Base-by-base conservation (phyloP, 2,329 filamentous ascomycete genomes). In the Graphium sp. region DNA sequence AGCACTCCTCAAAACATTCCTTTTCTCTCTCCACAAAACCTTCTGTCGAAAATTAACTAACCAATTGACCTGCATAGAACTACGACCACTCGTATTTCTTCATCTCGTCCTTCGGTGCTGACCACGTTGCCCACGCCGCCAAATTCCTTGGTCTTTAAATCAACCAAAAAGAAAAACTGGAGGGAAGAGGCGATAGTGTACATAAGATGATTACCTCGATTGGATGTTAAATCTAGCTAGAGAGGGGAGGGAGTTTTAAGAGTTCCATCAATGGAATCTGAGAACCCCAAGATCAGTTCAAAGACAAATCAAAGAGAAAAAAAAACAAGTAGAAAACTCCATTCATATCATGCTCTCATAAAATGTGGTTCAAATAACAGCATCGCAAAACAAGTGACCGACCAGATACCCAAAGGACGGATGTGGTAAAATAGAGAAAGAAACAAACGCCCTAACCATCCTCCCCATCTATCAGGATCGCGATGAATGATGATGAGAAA, bases 51-150 rank as follows among this genome's bases (percentile, higher is more conserved):
- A 11, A 15, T 26, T 34, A 21, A 34, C 28, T 16, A 30, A 29
- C 18, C 7, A 14, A 13, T 18, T 24, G 15, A 26, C n/a, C n/a
- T 5, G 12, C 5, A 5, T 46, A 80, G 56, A 84, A 74, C 36
- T 95, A 98, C 48, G 89, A 98, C 51, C 89, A 98, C 57, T 92
- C 83, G 36, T 98, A 98, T 59, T 98, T 74, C 56, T 94, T 93
- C 55, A 91, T 98, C 62, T 76, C 85, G 20, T 74, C 73, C 11
- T 98, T 98, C 49, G 70, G 77, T 24, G 76, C 81, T 44, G 85
- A 95, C 42, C 89, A 98, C 53, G 67, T 95, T 40, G 75, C 82
- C 43, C 83, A 91, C 56, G 84, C 84, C 34, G 87, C 85, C 39
- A 93, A 89, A 62, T 75, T 83, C 48, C 57, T 94, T 32, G 49